Evolutionary conservation across 176 grass and related monocot species (phyloP), one percentile per base, ranked within the genome.

Genomic region (Melocanna baccifera): DNA sequence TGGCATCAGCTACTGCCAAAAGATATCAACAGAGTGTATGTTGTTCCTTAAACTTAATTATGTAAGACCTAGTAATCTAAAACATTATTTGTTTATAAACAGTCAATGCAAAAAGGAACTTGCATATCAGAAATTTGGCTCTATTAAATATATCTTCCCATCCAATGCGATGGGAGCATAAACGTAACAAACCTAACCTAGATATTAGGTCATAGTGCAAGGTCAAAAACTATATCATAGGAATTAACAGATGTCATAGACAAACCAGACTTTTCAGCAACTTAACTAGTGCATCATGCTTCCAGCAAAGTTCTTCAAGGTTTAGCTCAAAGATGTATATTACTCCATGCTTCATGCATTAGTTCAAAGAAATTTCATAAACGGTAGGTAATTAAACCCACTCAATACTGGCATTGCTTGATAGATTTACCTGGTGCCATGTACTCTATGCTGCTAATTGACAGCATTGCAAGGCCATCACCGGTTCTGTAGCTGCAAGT

Each of bases 271-370:
- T 79, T 78, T 85, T 71, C 56, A 71, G 71, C 40, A 86, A 47
- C 34, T 76, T 78, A 69, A 15, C 75, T 19, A 82, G 28, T 39
- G 14, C 15, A 57, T 82, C 52, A 80, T 28, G 69, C 51, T 48
- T 80, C 75, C 75, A 80, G 42, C 34, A 75, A 55, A 58, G 65
- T 80, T 77, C 84, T 83, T 83, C 67, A 80, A 71, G 84, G 63
- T 47, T 90, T 83, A 71, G 12, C 62, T 73, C 79, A 74, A 81
- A 74, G 78, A 51, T 50, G 52, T 80, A 45, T 42, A 50, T 29
- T 82, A 66, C 80, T 79, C 89, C 73, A 75, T 80, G 32, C 80
- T 87, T 67, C 84, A 87, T 26, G 76, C 52, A 73, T 12, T 76
- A 73, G 50, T 86, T 85, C 77, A 86, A 82, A 78, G 56, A 82